These are phyloP conservation scores for Eutrema yunnanense DNA, from an alignment of 345 rosid species.

Conservation along the genomic window DNA sequence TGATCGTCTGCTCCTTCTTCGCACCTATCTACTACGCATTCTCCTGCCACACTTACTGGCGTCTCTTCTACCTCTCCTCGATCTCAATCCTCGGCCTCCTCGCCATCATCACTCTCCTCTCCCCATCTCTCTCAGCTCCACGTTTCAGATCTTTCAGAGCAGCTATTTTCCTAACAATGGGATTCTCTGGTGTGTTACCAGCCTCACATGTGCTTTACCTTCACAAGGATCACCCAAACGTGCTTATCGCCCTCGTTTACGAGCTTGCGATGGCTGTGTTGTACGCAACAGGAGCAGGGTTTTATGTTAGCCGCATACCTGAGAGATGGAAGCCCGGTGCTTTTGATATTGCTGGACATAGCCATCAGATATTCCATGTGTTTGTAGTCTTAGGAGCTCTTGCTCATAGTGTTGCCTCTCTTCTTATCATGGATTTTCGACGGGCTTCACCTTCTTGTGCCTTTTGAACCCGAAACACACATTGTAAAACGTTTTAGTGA, in stretches of 20 bases:
- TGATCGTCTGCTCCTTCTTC: conserved; percentile 87
- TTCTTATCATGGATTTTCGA: conserved; percentile 73
- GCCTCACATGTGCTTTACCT: conserved; percentile 71
- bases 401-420: conserved; percentile 73
- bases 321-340: conserved; percentile 93
- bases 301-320: conserved; percentile 67
- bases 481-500: conserved; percentile 8
- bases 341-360: conserved; percentile 93
- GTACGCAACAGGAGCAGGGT: conserved; percentile 63
- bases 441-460: conserved; percentile 52
- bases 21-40: conserved; percentile 86
- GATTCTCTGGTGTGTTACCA: conserved; percentile 75
- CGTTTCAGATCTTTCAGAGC: conserved; percentile 69
- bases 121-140: conserved; percentile 59
- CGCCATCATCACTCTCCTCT: conserved; percentile 69
- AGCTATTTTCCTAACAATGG: conserved; percentile 74
- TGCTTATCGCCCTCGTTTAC: conserved; percentile 46
- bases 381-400: conserved; percentile 86
- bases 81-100: conserved; percentile 61
- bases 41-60: conserved; percentile 59
- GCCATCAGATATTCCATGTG: conserved; percentile 94
- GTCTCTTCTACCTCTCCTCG: conserved; percentile 59
- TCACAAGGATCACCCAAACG: conserved; percentile 60
- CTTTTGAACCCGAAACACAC: conserved; percentile 5
- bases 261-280: conserved; percentile 79